Evolutionary conservation across 345 rosid species (phyloP), one percentile per base, ranked within the genome.

Genomic region (Adansonia digitata): DNA sequence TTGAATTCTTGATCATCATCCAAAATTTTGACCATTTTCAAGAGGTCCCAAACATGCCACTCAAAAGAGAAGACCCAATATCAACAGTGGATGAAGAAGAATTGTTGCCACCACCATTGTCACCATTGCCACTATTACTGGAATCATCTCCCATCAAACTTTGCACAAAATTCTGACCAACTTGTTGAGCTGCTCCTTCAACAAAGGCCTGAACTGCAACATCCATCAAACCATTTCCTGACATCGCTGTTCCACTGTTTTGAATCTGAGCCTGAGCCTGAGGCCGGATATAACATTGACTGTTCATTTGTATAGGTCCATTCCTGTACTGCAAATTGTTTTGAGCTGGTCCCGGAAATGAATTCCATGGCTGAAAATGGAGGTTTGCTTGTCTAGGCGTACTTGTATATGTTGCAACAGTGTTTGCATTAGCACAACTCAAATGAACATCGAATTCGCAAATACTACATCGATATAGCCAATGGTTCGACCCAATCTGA

Each of bases 371-470:
- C 60, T 77, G 86, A 74, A 79, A 60, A 52, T 68, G 80, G 26
- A 73, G 69, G 52, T 49, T 69, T 2, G 63, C 71, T 37, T 70
- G 78, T 62, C 43, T 11, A 15, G 60, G 15, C 26, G 79, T 53
- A 37, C 18, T 43, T 56, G 72, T 43, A 59, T 17, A 24, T 13
- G 62, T 1, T 20, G 45, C 71, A 22, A 27, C 66, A 10, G 14
- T 42, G n/a, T 34, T 48, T 62, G 80, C 85, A 42, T 34, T 48
- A 62, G 80, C 85, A 42, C 95, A 90, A 34, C 77, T 82, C 55
- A 90, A 13, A 71, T 88, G 95, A 40, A 87, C 89, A 40, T 88
- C 92, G 20, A 90, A 90, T 73, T 81, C 85, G 62, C 92, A 90
- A 0, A 61, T 49, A 10, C 74, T 56, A 20, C 95, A 91, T 5